Conservation (phyloP, 2,329 filamentous ascomycete species). For the Epichloe gansuensis region DNA sequence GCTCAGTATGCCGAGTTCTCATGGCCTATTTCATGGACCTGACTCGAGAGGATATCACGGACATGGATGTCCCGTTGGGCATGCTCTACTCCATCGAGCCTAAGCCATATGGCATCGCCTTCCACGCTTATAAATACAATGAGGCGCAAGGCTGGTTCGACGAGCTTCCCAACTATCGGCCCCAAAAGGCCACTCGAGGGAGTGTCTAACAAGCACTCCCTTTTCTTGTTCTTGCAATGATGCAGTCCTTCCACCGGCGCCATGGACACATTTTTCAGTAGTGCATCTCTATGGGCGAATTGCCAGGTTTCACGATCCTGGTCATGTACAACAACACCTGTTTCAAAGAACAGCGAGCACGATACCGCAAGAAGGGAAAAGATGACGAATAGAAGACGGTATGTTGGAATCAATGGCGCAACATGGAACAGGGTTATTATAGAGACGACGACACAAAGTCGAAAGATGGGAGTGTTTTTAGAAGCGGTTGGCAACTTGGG, state of each 20-base stretch:
- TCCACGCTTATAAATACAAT: constrained; percentile 90
- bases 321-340: constrained; percentile 2
- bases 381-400: neutral
- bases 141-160: constrained; percentile 68
- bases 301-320: neutral
- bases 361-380: neutral
- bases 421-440: neutral
- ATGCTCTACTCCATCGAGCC: constrained; percentile 93
- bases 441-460: neutral
- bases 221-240: neutral
- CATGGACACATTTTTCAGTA: neutral
- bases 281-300: neutral
- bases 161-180: constrained; percentile 71
- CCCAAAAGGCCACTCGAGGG: constrained; percentile 38
- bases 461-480: neutral
- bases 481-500: neutral
- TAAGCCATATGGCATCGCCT: constrained; percentile 94
- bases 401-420: neutral
- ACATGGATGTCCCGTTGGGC: constrained; percentile 85
- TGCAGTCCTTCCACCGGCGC: neutral
- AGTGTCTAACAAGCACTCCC: constrained; percentile 1
- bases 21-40: constrained; percentile 96
- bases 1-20: constrained; percentile 81
- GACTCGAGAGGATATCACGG: constrained; percentile 80
- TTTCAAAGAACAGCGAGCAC: neutral